These are phyloP conservation scores for Diaporthe citri DNA, from an alignment of 2,329 filamentous ascomycete species.

Conservation along the genomic window DNA sequence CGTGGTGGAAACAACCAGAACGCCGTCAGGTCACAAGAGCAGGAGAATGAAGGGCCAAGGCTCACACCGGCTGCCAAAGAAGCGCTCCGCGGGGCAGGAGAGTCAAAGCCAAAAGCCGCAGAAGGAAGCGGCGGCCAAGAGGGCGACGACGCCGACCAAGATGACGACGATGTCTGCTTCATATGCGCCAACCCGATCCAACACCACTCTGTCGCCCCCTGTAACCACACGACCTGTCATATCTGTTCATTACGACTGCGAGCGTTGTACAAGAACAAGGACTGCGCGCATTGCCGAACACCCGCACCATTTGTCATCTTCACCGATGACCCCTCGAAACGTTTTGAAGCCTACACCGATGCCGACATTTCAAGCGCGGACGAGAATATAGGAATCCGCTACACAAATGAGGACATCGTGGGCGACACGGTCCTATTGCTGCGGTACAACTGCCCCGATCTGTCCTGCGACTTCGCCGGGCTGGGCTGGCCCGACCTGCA, in stretches of 20 bases:
- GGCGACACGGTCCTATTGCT: slow-evolving; percentile 90
- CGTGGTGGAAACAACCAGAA: slow-evolving; percentile 41
- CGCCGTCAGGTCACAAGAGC: slow-evolving; percentile 24
- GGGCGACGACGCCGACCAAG: slow-evolving; percentile 63
- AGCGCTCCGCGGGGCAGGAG: slow-evolving; percentile 22
- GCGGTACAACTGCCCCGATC: slow-evolving; percentile 94
- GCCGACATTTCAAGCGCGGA: slow-evolving; percentile 83
- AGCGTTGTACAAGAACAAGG: slow-evolving; percentile 95
- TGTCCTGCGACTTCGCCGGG: slow-evolving; percentile 83
- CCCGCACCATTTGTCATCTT: slow-evolving; percentile 89
- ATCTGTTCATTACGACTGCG: slow-evolving; percentile 93
- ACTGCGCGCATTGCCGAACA: slow-evolving; percentile 93
- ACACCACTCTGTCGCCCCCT: slow-evolving; percentile 90
- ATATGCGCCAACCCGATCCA: slow-evolving; percentile 94
- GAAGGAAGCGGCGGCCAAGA: slow-evolving; percentile 25
- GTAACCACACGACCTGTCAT: slow-evolving; percentile 96
- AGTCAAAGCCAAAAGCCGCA: slow-evolving; percentile 33
- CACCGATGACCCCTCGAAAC: slow-evolving; percentile 85
- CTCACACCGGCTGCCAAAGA: slow-evolving; percentile 36
- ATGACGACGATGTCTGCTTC: slow-evolving; percentile 89
- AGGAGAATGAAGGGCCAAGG: slow-evolving; percentile 25
- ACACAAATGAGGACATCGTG: slow-evolving; percentile 88
- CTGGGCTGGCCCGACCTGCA: slow-evolving; percentile 70
- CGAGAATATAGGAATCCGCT: slow-evolving; percentile 90
- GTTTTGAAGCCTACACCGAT: slow-evolving; percentile 84